phyloP scores from a whole-genome alignment of 1,139 yeast genomes.

The Nadsonia starkeyi-henricii region DNA sequence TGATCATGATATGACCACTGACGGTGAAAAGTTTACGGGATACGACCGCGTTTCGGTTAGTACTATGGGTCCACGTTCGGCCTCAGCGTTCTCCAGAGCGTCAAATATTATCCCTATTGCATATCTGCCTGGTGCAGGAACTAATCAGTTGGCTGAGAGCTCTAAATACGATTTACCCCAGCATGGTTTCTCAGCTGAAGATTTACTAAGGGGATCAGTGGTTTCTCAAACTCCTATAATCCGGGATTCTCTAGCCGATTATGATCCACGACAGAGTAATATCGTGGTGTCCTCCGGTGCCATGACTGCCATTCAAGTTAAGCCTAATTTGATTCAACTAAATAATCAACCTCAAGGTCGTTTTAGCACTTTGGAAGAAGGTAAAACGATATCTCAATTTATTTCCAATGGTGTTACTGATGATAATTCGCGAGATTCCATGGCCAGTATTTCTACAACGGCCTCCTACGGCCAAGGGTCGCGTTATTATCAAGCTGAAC shows the following conservation, averaged over 20 bases:
- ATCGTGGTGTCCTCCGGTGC: constrained; percentile 2
- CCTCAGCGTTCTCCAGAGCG: constrained; percentile 6
- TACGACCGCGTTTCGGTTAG: neutral
- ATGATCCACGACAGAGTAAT: neutral
- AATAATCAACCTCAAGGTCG: neutral
- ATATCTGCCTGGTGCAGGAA: constrained; percentile 4
- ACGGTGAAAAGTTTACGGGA: neutral
- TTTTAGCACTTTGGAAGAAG: neutral
- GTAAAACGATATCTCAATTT: neutral
- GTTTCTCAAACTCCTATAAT: neutral
- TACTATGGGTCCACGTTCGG: constrained; percentile 7
- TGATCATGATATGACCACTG: neutral
- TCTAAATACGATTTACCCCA: neutral
- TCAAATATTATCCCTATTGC: constrained; percentile 7
- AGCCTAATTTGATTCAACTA: constrained; percentile 4
- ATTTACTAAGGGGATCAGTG: neutral
- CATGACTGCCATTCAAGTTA: constrained; percentile 7
- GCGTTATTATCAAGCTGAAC: neutral
- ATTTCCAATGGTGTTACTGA: neutral
- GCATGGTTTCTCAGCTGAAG: neutral
- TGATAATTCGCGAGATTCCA: neutral
- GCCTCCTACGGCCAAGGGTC: neutral
- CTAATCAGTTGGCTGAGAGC: neutral
- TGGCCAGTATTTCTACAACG: neutral
- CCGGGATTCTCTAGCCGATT: neutral